phyloP scores from a whole-genome alignment of 345 rosid species.

The Ceriops zippeliana region DNA sequence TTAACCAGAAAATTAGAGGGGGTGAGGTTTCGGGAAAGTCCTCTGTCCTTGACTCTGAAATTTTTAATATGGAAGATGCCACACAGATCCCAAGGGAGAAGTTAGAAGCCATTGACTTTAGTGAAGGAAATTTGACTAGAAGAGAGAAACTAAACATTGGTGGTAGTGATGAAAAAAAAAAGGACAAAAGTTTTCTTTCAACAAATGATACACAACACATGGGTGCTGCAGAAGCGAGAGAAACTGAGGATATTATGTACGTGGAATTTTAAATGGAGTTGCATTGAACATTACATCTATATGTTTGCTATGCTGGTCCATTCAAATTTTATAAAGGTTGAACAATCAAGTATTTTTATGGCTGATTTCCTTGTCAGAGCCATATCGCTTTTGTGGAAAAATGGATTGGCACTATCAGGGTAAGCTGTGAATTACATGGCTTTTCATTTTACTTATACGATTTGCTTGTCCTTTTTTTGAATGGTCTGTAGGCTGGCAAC shows the following conservation, averaged over 20 bases:
- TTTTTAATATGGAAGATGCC: conserved; percentile 22
- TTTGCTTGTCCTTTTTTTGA: conserved; percentile 1
- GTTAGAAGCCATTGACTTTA: conserved; percentile 34
- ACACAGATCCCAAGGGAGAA: conserved; percentile 26
- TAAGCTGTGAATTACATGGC: background rate
- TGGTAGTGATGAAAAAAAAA: conserved; percentile 31
- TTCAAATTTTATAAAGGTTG: background rate
- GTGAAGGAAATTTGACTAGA: conserved; percentile 7
- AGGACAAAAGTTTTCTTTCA: conserved; percentile 30
- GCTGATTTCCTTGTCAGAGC: background rate
- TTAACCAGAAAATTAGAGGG: conserved; percentile 45
- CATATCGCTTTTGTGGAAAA: background rate
- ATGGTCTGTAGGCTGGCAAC: conserved; percentile 55
- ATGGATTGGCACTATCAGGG: background rate
- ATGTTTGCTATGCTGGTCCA: too few relatives aligned
- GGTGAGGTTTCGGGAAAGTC: conserved; percentile 33
- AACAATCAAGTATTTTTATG: background rate
- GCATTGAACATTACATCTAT: background rate
- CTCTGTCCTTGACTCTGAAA: conserved; percentile 33
- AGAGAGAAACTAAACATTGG: conserved; percentile 10
- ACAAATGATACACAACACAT: conserved; percentile 33
- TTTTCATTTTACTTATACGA: background rate
- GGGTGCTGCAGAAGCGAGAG: conserved; percentile 34
- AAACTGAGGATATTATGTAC: conserved; percentile 47
- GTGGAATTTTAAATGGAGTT: conserved; percentile 13